Conservation (phyloP, 2,329 filamentous ascomycete species). For the Hypoxylon sp. region DNA sequence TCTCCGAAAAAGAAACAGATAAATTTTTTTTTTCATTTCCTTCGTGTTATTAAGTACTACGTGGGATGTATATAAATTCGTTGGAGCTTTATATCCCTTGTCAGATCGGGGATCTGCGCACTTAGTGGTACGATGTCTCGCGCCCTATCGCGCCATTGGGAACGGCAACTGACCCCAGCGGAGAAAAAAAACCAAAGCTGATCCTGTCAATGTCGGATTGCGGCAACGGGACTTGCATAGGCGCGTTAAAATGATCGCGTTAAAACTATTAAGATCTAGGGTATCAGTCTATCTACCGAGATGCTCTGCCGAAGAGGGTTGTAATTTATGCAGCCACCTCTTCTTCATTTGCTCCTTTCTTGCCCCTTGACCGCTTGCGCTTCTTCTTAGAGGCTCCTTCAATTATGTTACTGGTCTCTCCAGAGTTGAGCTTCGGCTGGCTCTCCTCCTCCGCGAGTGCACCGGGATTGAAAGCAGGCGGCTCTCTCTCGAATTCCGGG, state of each 20-base stretch:
- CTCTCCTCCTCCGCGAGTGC: conserved; percentile 50
- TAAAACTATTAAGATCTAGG: conserved; percentile 25
- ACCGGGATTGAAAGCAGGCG: conserved; percentile 72
- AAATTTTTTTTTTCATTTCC: background rate
- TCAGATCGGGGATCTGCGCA: conserved; percentile 32
- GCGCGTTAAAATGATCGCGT: background rate
- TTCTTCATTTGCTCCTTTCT: conserved; percentile 51
- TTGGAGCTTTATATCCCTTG: conserved; percentile 16
- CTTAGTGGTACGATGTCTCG: conserved; percentile 40
- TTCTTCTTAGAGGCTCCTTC: conserved; percentile 57
- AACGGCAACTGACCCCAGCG: conserved; percentile 35
- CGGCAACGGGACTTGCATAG: conserved; percentile 29
- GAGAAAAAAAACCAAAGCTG: conserved; percentile 24
- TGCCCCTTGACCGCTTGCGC: conserved; percentile 52
- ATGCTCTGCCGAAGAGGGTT: conserved; percentile 34
- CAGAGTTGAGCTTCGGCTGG: conserved; percentile 26
- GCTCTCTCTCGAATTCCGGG: conserved; percentile 68
- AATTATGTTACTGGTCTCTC: conserved; percentile 53
- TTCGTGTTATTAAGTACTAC: background rate
- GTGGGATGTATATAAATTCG: background rate
- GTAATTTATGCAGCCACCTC: conserved; percentile 24
- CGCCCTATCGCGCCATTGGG: conserved; percentile 35
- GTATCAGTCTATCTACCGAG: conserved; percentile 45
- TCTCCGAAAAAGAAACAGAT: background rate
- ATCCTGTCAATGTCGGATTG: conserved; percentile 20